Conservation (phyloP, 2,329 filamentous ascomycete genomes). For the Plenodomus lindquistii region DNA sequence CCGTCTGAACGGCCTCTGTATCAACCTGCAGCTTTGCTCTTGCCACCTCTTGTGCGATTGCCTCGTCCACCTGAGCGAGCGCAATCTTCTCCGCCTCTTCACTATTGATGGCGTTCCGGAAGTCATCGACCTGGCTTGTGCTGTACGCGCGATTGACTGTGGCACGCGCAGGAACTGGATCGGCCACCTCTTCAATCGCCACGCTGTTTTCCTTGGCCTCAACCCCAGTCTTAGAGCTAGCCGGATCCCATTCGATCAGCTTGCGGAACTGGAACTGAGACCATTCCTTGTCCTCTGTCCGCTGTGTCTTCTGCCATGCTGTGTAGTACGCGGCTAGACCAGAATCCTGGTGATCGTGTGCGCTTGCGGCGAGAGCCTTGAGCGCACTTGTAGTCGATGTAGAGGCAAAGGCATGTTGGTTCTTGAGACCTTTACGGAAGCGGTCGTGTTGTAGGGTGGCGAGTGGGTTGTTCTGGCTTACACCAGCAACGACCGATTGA, state of each 20-base stretch:
- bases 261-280: constrained; percentile 88
- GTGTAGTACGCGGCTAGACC: constrained; percentile 90
- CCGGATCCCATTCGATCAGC: constrained; percentile 83
- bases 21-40: constrained; percentile 62
- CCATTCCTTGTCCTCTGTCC: constrained; percentile 79
- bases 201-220: constrained; percentile 43
- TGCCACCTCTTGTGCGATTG: constrained; percentile 77
- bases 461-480: constrained; percentile 63
- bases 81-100: constrained; percentile 57
- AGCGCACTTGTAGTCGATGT: constrained; percentile 43
- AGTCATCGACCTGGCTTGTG: constrained; percentile 62
- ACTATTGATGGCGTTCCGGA: constrained; percentile 58
- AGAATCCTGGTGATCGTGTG: constrained; percentile 44
- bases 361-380: constrained; percentile 35
- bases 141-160: constrained; percentile 56
- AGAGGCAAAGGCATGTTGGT: constrained; percentile 75
- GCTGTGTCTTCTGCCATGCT: constrained; percentile 80
- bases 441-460: constrained; percentile 54
- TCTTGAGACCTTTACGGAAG: constrained; percentile 58
- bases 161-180: constrained; percentile 32
- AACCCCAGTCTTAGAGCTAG: constrained; percentile 44
- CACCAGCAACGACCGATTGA: constrained; percentile 92
- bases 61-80: constrained; percentile 82
- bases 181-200: constrained; percentile 35
- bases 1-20: constrained; percentile 43